phyloP scores from a whole-genome alignment of 495 filamentous ascomycete genomes.

The Tuber melanosporum region DNA sequence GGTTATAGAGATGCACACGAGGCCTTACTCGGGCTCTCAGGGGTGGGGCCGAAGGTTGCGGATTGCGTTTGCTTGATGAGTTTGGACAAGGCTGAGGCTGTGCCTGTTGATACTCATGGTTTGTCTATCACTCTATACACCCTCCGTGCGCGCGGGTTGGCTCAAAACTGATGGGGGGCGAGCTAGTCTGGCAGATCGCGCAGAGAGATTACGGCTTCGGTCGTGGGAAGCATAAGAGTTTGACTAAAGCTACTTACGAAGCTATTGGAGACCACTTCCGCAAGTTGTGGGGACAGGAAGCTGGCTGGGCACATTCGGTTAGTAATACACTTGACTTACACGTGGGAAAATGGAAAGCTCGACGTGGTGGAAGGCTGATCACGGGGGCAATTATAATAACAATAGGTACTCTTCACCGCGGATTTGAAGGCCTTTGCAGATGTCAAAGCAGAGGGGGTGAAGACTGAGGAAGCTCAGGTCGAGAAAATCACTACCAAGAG shows the following conservation, averaged over 20 bases:
- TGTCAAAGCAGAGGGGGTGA: conserved; percentile 45
- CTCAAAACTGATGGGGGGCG: conserved; percentile 9
- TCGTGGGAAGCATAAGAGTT: conserved; percentile 72
- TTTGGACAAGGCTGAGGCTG: conserved; percentile 89
- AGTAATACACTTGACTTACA: conserved; percentile 4
- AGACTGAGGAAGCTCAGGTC: conserved; percentile 5
- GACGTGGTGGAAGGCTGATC: background rate
- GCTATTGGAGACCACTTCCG: conserved; percentile 87
- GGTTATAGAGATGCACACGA: conserved; percentile 73
- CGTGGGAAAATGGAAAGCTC: background rate
- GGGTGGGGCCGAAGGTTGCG: conserved; percentile 92
- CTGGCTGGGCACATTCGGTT: conserved; percentile 91
- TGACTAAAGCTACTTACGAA: conserved; percentile 82
- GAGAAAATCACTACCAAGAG: conserved; percentile 1
- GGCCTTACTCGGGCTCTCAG: conserved; percentile 66
- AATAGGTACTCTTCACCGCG: conserved; percentile 74
- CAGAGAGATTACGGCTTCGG: conserved; percentile 91
- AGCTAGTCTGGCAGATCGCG: conserved; percentile 88
- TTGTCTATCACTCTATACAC: conserved; percentile 31
- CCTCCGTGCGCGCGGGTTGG: background rate
- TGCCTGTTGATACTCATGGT: conserved; percentile 94
- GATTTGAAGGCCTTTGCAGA: conserved; percentile 82
- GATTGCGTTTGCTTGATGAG: conserved; percentile 98
- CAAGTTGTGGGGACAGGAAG: conserved; percentile 83
- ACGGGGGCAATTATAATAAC: background rate